A percentile compares a stretch with the other conserved stretches of the same genome.
These are phyloP conservation scores for Pseudocercospora crystallina DNA, from an alignment of 2,329 filamentous ascomycete genomes.

Conservation along the genomic window DNA sequence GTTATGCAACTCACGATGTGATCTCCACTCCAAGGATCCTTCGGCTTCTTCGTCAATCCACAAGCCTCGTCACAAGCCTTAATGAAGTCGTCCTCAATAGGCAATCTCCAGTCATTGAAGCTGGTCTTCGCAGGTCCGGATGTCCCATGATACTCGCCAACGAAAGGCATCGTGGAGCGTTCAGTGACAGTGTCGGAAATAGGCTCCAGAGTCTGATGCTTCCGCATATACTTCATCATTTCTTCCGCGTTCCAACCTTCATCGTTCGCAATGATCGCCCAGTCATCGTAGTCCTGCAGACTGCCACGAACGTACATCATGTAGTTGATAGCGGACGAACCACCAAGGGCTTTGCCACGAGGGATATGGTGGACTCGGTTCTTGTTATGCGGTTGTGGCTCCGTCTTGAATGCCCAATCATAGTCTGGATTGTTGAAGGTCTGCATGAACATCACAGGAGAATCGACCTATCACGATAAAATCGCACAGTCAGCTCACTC, in stretches of 20 bases:
- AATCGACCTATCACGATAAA: slow-evolving; percentile 11
- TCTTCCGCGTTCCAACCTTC: slow-evolving; percentile 48
- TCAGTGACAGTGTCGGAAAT: slow-evolving; percentile 31
- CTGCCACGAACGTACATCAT: slow-evolving; percentile 46
- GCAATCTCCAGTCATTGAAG: slow-evolving; percentile 38
- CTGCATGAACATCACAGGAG: slow-evolving; percentile 28
- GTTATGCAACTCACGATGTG: slow-evolving; percentile 32
- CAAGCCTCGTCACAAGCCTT: slow-evolving; percentile 37
- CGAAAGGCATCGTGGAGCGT: slow-evolving; percentile 31
- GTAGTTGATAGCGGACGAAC: slow-evolving; percentile 42
- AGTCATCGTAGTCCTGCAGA: slow-evolving; percentile 48
- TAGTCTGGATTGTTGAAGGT: slow-evolving; percentile 28
- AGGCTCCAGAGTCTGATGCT: slow-evolving; percentile 40
- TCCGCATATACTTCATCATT: slow-evolving; percentile 47
- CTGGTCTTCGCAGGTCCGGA: slow-evolving; percentile 37
- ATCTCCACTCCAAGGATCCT: slow-evolving; percentile 38
- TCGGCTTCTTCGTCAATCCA: slow-evolving; percentile 37
- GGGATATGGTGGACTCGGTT: slow-evolving; percentile 27
- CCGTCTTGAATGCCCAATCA: slow-evolving; percentile 27
- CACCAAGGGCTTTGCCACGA: slow-evolving; percentile 40
- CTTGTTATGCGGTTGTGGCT: slow-evolving; percentile 24
- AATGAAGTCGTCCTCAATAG: slow-evolving; percentile 38
- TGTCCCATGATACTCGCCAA: slow-evolving; percentile 37
- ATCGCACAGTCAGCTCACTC: no score
- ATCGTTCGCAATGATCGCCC: slow-evolving; percentile 45